A percentile compares a stretch with the other conserved stretches of the same genome.
Conservation (phyloP, 2,329 filamentous ascomycete species). For the Botryosphaeria dothidea region DNA sequence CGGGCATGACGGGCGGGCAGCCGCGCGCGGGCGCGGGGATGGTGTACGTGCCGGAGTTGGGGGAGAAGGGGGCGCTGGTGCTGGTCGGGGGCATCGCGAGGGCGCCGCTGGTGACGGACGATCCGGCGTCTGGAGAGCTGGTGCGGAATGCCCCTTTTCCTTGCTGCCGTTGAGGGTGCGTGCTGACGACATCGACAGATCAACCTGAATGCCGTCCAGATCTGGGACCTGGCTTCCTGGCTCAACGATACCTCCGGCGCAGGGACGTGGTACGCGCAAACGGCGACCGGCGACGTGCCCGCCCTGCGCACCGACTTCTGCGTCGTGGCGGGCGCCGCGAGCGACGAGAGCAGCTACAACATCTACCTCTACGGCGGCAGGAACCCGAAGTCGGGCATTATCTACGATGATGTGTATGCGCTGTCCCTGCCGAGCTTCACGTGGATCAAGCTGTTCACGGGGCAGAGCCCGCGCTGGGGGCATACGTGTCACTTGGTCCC, state of each 20-base stretch:
- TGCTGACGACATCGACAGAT: background rate
- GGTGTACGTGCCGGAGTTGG: background rate
- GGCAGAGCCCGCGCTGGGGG: constrained; percentile 39
- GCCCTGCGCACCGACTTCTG: constrained; percentile 47
- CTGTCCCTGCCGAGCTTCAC: constrained; percentile 49
- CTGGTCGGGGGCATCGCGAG: background rate
- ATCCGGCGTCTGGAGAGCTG: constrained; percentile 2
- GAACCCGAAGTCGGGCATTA: constrained; percentile 33
- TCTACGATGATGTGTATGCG: constrained; percentile 48
- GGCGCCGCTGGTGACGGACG: background rate
- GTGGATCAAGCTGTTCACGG: constrained; percentile 44
- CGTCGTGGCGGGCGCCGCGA: constrained; percentile 40
- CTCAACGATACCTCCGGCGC: background rate
- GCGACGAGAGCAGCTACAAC: constrained; percentile 50
- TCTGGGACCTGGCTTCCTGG: background rate
- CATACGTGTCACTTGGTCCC: constrained; percentile 44
- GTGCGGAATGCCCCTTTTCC: too few relatives aligned
- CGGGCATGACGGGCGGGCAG: background rate
- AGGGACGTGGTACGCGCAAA: constrained; percentile 46
- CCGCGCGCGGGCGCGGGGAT: background rate
- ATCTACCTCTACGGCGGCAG: constrained; percentile 53
- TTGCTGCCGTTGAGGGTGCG: too few relatives aligned
- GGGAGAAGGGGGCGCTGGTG: background rate
- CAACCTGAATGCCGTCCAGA: background rate
- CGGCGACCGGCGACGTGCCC: constrained; percentile 44